These are phyloP conservation scores for Boletellus ananiceps DNA, from an alignment of 768 basidiomycete genomes.

Conservation along the genomic window DNA sequence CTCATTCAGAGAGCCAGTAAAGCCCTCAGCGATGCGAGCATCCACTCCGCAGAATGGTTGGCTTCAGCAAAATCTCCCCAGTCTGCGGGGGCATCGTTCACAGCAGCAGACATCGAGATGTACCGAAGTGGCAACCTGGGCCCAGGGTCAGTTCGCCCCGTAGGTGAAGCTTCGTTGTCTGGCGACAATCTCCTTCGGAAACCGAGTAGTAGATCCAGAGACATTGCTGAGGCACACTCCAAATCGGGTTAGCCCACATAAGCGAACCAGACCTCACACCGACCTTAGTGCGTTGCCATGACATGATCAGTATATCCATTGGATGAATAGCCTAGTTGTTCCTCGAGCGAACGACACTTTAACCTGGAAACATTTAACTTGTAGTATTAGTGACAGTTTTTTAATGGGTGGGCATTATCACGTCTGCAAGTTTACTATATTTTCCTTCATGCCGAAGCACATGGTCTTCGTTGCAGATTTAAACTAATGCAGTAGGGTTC, in stretches of 20 bases:
- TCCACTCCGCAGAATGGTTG: conserved; percentile 32
- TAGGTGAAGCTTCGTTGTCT: neutral
- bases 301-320: conserved; percentile 24
- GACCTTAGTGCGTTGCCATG: conserved; percentile 19
- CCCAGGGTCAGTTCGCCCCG: conserved; percentile 1
- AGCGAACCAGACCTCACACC: conserved; percentile 24
- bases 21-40: conserved; percentile 24
- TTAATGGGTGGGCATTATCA: conserved; percentile 1
- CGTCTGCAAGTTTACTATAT: neutral
- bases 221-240: neutral
- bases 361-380: conserved; percentile 3
- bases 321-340: neutral
- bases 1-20: conserved; percentile 19
- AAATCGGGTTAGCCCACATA: neutral
- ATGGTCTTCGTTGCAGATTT: conserved; percentile 3
- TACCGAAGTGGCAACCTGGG: conserved; percentile 20
- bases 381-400: conserved; percentile 12
- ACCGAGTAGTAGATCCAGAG: conserved; percentile 4
- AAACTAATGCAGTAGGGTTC: conserved; percentile 1
- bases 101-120: conserved; percentile 21
- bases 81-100: conserved; percentile 12
- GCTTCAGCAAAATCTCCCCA: conserved; percentile 19
- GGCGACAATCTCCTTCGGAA: neutral
- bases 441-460: neutral
- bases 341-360: neutral